These are phyloP conservation scores for Dictyostelium capitatum DNA, from an alignment of 78 protist genomes.

Conservation along the genomic window DNA sequence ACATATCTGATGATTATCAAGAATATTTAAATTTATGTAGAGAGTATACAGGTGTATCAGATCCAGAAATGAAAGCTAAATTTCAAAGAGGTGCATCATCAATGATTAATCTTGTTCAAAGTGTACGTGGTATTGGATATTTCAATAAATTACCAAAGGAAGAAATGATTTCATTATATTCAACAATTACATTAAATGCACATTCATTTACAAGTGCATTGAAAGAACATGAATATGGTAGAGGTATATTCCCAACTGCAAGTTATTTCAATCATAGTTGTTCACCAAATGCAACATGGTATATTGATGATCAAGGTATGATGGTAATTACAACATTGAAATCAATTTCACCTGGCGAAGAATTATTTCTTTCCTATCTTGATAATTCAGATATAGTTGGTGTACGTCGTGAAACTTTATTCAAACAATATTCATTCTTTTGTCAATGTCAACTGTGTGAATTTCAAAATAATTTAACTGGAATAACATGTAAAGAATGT, in stretches of 20 bases:
- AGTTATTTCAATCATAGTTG: slow-evolving; percentile 41
- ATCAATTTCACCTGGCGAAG: slow-evolving; percentile 4
- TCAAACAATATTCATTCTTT: not conserved
- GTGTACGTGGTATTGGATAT: not conserved
- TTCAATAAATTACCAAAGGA: not conserved
- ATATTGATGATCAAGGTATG: slow-evolving; percentile 44
- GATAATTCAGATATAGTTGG: not conserved
- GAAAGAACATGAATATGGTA: not conserved
- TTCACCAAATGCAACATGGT: slow-evolving; percentile 34
- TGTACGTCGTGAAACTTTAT: not conserved
- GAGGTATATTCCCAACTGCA: slow-evolving; percentile 38
- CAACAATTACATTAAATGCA: slow-evolving; percentile 17
- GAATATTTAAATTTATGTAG: too few species aligned
- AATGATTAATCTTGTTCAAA: not conserved
- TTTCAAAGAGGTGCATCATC: not conserved
- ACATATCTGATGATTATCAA: too few species aligned
- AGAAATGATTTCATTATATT: not conserved
- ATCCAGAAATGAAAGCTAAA: not conserved
- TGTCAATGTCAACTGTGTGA: slow-evolving; percentile 32
- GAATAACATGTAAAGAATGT: not conserved
- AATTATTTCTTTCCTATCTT: not conserved
- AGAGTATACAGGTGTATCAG: not conserved
- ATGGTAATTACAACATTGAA: not conserved
- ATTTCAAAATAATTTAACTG: not conserved
- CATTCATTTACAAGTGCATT: slow-evolving; percentile 15